These are phyloP conservation scores for Pestalotiopsis sp. DNA, from an alignment of 2,329 filamentous ascomycete species.

Conservation along the genomic window DNA sequence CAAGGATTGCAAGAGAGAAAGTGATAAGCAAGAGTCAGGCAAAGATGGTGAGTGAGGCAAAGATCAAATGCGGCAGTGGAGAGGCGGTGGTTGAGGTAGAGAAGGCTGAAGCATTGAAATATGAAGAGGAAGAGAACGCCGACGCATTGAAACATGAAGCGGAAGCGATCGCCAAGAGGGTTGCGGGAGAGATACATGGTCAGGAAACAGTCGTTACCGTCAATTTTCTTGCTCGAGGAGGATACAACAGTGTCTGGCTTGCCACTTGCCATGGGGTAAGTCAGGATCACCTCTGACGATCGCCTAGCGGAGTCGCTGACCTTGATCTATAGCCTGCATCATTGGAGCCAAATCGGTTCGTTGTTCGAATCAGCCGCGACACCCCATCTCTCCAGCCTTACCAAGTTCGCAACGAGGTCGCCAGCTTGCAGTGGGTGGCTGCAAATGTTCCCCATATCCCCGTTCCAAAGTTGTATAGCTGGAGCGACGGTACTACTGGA, in stretches of 20 bases:
- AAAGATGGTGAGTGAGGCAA: too few species aligned
- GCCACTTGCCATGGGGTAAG: background rate
- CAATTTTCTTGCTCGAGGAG: background rate
- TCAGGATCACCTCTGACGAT: background rate
- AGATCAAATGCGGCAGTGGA: too few species aligned
- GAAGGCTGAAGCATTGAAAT: background rate
- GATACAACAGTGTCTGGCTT: background rate
- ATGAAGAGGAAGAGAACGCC: background rate
- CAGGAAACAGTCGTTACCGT: background rate
- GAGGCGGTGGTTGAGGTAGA: background rate
- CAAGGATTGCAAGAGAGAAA: too few species aligned
- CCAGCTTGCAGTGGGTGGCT: constrained; percentile 15
- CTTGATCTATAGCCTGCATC: background rate
- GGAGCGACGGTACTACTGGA: constrained; percentile 5
- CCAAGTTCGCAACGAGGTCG: constrained; percentile 17
- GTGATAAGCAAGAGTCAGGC: too few species aligned
- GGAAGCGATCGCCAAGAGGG: background rate
- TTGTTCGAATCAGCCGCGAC: background rate
- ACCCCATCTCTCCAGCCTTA: background rate
- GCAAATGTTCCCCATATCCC: constrained; percentile 16
- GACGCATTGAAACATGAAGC: background rate
- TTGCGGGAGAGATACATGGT: background rate
- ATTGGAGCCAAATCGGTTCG: background rate
- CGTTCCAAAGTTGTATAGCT: constrained; percentile 12
- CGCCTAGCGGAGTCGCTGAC: background rate